Evolutionary conservation across 331 rosid genomes (phyloP).

Genomic region (Stylosanthes scabra): DNA sequence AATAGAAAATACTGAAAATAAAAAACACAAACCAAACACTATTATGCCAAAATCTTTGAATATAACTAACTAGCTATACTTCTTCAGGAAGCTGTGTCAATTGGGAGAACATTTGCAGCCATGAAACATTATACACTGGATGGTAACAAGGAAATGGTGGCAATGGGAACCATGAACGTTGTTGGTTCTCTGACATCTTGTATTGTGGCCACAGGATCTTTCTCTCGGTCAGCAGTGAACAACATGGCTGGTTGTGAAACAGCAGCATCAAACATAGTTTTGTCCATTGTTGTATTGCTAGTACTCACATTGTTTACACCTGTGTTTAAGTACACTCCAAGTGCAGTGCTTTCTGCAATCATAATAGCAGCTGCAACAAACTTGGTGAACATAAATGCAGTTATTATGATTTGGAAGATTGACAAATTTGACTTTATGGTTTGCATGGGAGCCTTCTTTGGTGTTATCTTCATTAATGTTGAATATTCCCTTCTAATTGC

Average conservation of each 20-base stretch:
- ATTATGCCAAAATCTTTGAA: background rate
- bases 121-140: conserved; percentile 78
- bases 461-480: conserved; percentile 76
- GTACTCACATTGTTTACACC: conserved; percentile 73
- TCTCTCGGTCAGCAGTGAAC: conserved; percentile 92
- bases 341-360: conserved; percentile 84
- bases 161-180: conserved; percentile 90
- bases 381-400: conserved; percentile 63
- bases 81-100: conserved; percentile 87
- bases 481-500: conserved; percentile 85
- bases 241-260: conserved; percentile 87
- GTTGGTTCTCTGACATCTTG: conserved; percentile 87
- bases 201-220: conserved; percentile 88
- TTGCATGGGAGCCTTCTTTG: conserved; percentile 95
- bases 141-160: conserved; percentile 96
- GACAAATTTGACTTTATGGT: conserved; percentile 84
- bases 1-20: background rate
- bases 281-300: conserved; percentile 68
- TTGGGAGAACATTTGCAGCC: conserved; percentile 93
- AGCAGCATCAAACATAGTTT: conserved; percentile 83
- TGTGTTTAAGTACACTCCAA: conserved; percentile 84
- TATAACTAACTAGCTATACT: too few relatives aligned
- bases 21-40: too few relatives aligned
- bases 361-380: conserved; percentile 70
- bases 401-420: conserved; percentile 66